Evolutionary conservation across 2,329 filamentous ascomycete species (phyloP), one percentile per base, ranked within the genome.

Genomic region (Apiospora rasikravindrae): DNA sequence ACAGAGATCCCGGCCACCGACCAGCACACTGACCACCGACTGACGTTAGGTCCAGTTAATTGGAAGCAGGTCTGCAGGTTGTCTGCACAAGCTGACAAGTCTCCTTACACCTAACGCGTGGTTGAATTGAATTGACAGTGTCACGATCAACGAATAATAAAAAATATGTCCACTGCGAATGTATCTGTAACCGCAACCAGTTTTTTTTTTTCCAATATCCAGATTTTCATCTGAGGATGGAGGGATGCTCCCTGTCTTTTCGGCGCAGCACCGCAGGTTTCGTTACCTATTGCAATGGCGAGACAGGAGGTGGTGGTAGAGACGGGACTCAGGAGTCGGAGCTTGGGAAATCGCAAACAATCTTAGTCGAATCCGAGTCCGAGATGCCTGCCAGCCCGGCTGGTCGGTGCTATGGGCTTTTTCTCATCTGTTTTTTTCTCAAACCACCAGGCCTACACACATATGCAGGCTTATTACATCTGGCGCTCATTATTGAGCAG

Each of bases 251-350:
- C 57, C 40, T 64, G 57, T 64, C 57, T 24, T n/a, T n/a, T 6
- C 29, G 53, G 16, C 29, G 29, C 53, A 61, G 53, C 19, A 37
- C 53, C 3, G 53, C 29, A 19, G 53, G 53, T 61, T 61, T 61
- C 53, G 53, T 37, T 37, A n/a, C n/a, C n/a, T n/a, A 37, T 33
- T 33, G 29, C 53, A 61, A 37, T 61, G 26, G 53, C 57, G 57
- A 64, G 57, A 64, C 57, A 64, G 57, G 33, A 64, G 57, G 57
- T 40, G 33, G 33, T 40, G 33, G 57, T n/a, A 64, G 57, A 19
- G 19, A 64, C 29, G 57, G 57, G 8, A 37, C 33, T 29, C 57
- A 40, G 33, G 57, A 64, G 57, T n/a, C 53, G 53, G 53, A 29
- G 29, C 53, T 57, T 10, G 51, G 26, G 51, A 13, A 3, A 14